Evolutionary conservation across 352 stramenopile species (phyloP), one percentile per base, ranked within the genome.

Genomic region (Phytophthora macrochlamydospora): DNA sequence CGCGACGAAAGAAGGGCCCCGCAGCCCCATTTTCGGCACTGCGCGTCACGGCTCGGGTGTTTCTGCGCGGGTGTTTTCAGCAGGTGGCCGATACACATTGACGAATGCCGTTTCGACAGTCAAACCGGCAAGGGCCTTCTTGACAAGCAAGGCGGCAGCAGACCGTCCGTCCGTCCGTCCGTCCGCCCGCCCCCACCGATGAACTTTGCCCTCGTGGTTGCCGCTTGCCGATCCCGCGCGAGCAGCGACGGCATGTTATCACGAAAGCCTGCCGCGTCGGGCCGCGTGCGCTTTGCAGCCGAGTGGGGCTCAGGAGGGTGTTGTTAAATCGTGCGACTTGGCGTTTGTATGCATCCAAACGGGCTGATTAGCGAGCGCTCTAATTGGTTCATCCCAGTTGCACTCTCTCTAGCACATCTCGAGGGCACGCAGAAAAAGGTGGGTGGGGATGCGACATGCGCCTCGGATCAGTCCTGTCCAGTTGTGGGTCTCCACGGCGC

Each of bases 381-480:
- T 44, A 29, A 76, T 76, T 76, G 63, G 68, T 72, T 76, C 31
- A 73, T 76, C 64, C 18, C 18, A 24, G 12, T 9, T 45, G 45
- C 52, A 44, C 51, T 56, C 61, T 30, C 65, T 73, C 64, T 56
- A 24, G 59, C 44, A 63, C 62, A 71, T 75, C 67, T 56, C 31
- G 9, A 40, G 35, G 35, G 35, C 31, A 37, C 13, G 40, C 58
- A 75, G 63, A 71, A 65, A 75, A 67, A 9, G 50, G 38, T 56
- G 43, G 67, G 71, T 75, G 68, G 58, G 55, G 58, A 37, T 73
- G 65, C 6, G 65, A 74, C 59, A 77, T 52, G 46, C 59, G 65
- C 49, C 73, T 60, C 55, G 64, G 18, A 65, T 77, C 69, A 65
- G 61, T 44, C 44, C 56, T 38, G 44, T 65, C 44, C 62, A 55